phyloP scores from a whole-genome alignment of 2,329 filamentous ascomycete genomes.

The Fusarium sacchari region DNA sequence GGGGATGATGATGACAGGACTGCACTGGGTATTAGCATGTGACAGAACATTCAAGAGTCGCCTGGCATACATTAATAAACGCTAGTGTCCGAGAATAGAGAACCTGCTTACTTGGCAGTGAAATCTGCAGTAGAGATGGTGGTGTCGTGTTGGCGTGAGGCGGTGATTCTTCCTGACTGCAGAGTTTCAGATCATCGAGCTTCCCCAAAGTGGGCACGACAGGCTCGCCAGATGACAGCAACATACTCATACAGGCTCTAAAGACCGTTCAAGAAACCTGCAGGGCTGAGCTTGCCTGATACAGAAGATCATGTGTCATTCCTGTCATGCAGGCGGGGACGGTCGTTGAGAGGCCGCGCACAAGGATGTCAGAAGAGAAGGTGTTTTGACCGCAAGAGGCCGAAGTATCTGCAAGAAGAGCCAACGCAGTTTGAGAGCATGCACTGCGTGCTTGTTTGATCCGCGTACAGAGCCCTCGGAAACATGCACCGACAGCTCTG shows the following conservation, averaged over 20 bases:
- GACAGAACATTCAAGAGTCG: neutral
- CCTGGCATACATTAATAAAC: neutral
- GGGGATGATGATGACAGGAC: neutral
- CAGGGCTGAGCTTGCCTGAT: neutral
- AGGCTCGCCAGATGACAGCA: neutral
- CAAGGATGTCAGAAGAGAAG: neutral
- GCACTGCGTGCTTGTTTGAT: neutral
- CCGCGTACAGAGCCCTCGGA: neutral
- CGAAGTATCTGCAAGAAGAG: neutral
- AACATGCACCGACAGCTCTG: neutral
- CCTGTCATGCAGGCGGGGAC: neutral
- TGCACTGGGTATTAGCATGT: neutral
- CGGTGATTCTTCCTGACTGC: neutral
- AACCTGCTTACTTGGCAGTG: rapidly evolving
- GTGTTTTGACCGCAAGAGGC: neutral
- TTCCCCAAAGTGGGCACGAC: neutral
- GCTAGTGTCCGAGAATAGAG: neutral
- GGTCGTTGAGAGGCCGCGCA: neutral
- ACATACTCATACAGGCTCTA: neutral
- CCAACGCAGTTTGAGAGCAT: neutral
- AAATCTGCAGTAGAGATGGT: neutral
- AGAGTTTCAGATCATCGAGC: neutral
- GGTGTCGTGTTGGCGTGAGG: neutral
- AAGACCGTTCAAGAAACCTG: rapidly evolving
- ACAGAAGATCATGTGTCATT: neutral